Base-by-base conservation (phyloP, 495 filamentous ascomycete genomes). In the Thermothielavioides terrestris region DNA sequence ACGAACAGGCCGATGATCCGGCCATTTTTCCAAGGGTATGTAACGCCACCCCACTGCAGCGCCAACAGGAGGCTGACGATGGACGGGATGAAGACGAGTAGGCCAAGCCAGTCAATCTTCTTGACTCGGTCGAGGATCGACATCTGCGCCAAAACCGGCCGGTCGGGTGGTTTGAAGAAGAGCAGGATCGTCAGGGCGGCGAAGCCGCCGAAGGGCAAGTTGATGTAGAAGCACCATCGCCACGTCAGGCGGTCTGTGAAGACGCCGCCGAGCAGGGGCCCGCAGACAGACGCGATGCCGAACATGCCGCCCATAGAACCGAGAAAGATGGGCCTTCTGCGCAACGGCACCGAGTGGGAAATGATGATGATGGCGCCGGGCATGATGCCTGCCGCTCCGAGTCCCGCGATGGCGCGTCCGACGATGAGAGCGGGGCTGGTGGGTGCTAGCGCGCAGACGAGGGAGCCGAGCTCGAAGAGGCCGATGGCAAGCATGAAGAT, bases 21-120 rank as follows among this genome's bases (percentile, higher is more conserved):
- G 1, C 57, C 68, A 50, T 68, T 70, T 23, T 53, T 56, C 81
- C 81, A 83, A 2, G 66, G 37, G 49, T 81, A 81, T n/a, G 64
- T 69, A 0, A 68, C 67, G 6, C 80, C 80, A 12, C 78, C 81
- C 78, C 78, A 83, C 53, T 82, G 72, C 14, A 83, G 66, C 7
- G 78, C 80, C 1, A 83, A 69, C 0, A 83, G 59, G 8, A 82
- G 64, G 42, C 71, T 77, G 30, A 81, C 60, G 27, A 82, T 67
- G 12, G 57, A 56, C 0, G 77, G 71, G 6, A 78, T 35, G 54
- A 83, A 76, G 20, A 78, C 25, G 3, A 68, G 31, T 0, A 63
- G 69, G 3, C 73, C 73, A 3, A 71, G n/a, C 0, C 63, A 64
- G 35, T 75, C 68, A 6, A 74, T 59, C 11, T 62, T 59, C 2